Percentiles rank a stretch among this genome's conserved stretches.
phyloP scores from a whole-genome alignment of 768 basidiomycete species.

The Cantharellus cinnabarinus region DNA sequence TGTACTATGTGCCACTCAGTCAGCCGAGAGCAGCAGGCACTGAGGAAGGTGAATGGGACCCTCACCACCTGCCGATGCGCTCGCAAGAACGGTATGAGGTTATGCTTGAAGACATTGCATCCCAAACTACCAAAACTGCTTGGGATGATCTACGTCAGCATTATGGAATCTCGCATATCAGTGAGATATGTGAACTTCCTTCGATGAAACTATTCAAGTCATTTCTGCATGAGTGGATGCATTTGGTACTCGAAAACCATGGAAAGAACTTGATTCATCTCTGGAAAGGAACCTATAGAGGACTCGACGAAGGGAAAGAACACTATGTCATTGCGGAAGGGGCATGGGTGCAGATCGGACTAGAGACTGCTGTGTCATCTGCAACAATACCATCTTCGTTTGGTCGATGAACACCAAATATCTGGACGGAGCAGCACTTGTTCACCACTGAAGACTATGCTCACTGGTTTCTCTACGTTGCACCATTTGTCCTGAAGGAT shows the following conservation, averaged over 20 bases:
- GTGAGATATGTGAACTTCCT: neutral
- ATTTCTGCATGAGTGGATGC: slow-evolving; percentile 2
- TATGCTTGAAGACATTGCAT: neutral
- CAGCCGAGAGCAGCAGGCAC: neutral
- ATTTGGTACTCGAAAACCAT: slow-evolving; percentile 7
- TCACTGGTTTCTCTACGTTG: slow-evolving; percentile 4
- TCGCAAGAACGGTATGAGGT: slow-evolving; percentile 10
- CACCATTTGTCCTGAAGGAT: slow-evolving; percentile 1
- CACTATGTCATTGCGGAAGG: neutral
- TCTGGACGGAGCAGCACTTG: neutral
- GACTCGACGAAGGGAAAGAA: neutral
- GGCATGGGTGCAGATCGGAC: slow-evolving; percentile 1
- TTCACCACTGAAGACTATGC: too few relatives aligned
- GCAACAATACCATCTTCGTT: slow-evolving; percentile 5
- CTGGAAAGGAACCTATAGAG: slow-evolving; percentile 3
- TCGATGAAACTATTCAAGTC: slow-evolving; percentile 7
- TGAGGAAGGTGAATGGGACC: slow-evolving; percentile 13
- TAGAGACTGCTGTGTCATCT: neutral
- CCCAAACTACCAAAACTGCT: neutral
- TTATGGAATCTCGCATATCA: slow-evolving; percentile 1
- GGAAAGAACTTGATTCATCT: slow-evolving; percentile 1
- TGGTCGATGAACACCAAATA: slow-evolving; percentile 1
- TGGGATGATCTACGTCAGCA: neutral
- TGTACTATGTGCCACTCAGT: slow-evolving; percentile 13
- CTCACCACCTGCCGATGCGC: slow-evolving; percentile 18